These are phyloP conservation scores for Phytophthora syringae DNA, from an alignment of 352 stramenopile species.

Conservation along the genomic window DNA sequence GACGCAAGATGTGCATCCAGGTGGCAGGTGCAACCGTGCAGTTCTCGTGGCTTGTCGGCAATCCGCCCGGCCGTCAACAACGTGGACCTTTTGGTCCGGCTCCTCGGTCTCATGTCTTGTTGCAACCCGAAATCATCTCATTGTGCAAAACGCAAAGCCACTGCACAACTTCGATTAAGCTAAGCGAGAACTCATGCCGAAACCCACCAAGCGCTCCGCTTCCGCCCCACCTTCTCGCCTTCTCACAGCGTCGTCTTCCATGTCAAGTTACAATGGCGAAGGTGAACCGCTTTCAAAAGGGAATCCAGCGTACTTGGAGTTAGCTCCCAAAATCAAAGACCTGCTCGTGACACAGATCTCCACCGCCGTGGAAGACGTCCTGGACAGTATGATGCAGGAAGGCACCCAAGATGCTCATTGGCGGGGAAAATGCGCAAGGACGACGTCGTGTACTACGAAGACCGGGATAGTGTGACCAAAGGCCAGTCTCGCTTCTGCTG, in stretches of 20 bases:
- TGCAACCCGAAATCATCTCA: constrained; percentile 20
- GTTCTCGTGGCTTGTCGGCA: constrained; percentile 24
- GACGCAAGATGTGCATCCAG: constrained; percentile 31
- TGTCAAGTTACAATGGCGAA: constrained; percentile 30
- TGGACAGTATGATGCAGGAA: constrained; percentile 48
- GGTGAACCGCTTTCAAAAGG: constrained; percentile 2
- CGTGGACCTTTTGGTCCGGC: constrained; percentile 5
- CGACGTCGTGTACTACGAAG: constrained; percentile 47
- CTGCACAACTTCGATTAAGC: constrained; percentile 19
- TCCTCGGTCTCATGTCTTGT: no score
- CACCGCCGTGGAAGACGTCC: constrained; percentile 37
- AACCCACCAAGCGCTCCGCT: constrained; percentile 23
- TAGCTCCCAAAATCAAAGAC: constrained; percentile 34
- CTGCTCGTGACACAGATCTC: constrained; percentile 39
- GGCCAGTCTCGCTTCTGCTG: constrained; percentile 51
- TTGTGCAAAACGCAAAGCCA: constrained; percentile 19
- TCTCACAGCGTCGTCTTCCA: constrained; percentile 19
- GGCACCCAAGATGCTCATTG: constrained; percentile 31
- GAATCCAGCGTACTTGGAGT: constrained; percentile 24
- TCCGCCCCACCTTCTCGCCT: constrained; percentile 19
- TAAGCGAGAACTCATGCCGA: constrained; percentile 23
- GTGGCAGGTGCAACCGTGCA: constrained; percentile 33
- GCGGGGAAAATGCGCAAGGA: constrained; percentile 44
- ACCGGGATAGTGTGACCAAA: constrained; percentile 35
- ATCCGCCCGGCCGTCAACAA: constrained; percentile 14